phyloP scores from a whole-genome alignment of 2,329 filamentous ascomycete species.

The Pseudogymnoascus destructans region DNA sequence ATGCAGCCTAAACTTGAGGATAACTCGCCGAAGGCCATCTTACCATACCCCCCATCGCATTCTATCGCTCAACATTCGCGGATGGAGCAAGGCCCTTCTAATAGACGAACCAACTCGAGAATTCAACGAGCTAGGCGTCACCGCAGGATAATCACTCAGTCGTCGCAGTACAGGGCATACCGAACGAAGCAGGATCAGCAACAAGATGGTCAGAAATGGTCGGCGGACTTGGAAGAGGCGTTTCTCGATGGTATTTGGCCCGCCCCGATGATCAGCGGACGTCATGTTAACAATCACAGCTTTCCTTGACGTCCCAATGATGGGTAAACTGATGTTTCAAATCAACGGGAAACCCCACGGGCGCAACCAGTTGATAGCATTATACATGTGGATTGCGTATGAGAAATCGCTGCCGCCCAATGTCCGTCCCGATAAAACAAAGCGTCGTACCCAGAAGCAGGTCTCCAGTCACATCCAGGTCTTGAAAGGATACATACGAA shows the following conservation, averaged over 20 bases:
- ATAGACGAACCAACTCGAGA: conserved; percentile 24
- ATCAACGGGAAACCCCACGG: conserved; percentile 51
- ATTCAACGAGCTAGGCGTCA: conserved; percentile 23
- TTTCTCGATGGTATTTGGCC: conserved; percentile 49
- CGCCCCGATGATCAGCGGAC: neutral
- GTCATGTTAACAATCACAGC: conserved; percentile 31
- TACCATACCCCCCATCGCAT: neutral
- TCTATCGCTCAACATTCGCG: neutral
- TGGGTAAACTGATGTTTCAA: conserved; percentile 54
- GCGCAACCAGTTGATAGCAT: conserved; percentile 57
- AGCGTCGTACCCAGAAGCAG: conserved; percentile 41
- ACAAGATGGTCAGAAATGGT: conserved; percentile 48
- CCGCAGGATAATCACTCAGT: conserved; percentile 43
- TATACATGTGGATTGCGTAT: conserved; percentile 48
- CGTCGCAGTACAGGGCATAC: conserved; percentile 51
- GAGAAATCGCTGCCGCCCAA: conserved; percentile 31
- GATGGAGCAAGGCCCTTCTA: neutral
- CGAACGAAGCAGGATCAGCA: conserved; percentile 47
- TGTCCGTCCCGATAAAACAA: conserved; percentile 33
- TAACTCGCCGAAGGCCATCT: neutral
- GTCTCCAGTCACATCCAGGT: conserved; percentile 62
- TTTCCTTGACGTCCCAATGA: conserved; percentile 50
- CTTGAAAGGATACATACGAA: conserved; percentile 51
- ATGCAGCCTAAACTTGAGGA: neutral
- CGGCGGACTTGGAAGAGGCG: conserved; percentile 49